Evolutionary conservation across 2,329 filamentous ascomycete genomes (phyloP), one percentile per base, ranked within the genome.

Genomic region (Claviceps monticola): DNA sequence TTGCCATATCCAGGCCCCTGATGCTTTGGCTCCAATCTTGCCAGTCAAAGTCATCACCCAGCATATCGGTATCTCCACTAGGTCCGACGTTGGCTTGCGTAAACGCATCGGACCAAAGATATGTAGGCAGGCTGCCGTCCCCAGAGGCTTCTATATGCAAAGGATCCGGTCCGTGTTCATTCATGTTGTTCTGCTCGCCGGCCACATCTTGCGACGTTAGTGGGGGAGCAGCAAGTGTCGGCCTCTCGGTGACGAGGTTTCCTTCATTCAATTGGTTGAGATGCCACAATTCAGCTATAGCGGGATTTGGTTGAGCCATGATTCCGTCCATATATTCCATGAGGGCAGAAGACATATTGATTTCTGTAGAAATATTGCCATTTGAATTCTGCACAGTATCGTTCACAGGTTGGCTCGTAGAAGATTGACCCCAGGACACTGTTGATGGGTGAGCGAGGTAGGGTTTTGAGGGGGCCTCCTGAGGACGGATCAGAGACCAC

Each of bases 31-130:
- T 70, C 70, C 73, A 76, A 51, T 69, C 68, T 48, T 74, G 69
- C 73, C 73, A 76, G 55, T 74, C 68, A 53, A 75, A 74, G 6
- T 69, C 66, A 2, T 66, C 64, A 2, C 71, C 70, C 53, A 68
- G 58, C 59, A 71, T 67, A 38, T 71, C 70, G 44, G 65, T 57
- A 23, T 70, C 64, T 47, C 68, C 66, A 6, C 55, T 43, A 26
- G 57, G 49, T 17, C 60, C 60, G 36, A 63, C 55, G 45, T 65
- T 63, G 50, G 61, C 57, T 3, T 57, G 54, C 16, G 62, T 60
- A 49, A 66, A 68, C 2, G 59, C 57, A 21, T 66, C 62, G 3
- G 66, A 56, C 73, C 73, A 75, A 5, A 73, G 56, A 59, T 68
- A 73, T 0, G 71, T 67, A 1, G 68, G 66, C 9, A 62, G 61